Conservation (phyloP, 163 green algal genomes). For the Chloroidium sp. region DNA sequence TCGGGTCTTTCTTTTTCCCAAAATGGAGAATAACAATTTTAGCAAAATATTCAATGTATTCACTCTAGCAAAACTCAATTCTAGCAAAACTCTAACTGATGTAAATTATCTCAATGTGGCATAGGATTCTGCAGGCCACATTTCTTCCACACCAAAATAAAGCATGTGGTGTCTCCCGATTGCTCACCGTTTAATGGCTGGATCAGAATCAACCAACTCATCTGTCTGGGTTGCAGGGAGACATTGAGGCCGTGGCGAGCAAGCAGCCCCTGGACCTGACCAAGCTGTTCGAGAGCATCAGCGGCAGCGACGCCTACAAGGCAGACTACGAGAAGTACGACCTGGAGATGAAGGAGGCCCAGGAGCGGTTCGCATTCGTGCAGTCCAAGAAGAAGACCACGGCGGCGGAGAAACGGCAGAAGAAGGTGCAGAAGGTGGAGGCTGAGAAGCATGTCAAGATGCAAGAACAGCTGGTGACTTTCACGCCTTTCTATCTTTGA, state of each 20-base stretch:
- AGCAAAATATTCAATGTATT: too few species aligned
- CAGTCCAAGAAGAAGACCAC: constrained; percentile 53
- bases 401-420: constrained; percentile 69
- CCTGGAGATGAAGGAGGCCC: constrained; percentile 57
- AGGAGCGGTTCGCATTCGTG: constrained; percentile 37
- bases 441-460: constrained; percentile 75
- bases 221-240: constrained; percentile 54
- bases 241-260: constrained; percentile 92
- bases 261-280: constrained; percentile 77
- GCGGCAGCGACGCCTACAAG: constrained; percentile 59
- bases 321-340: constrained; percentile 32
- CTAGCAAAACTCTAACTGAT: too few species aligned
- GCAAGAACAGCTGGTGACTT: constrained; percentile 60
- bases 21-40: too few species aligned
- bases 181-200: too few species aligned
- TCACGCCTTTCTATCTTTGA: too few species aligned
- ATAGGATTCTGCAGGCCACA: too few species aligned
- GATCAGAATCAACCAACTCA: not conserved
- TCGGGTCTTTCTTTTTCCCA: too few species aligned
- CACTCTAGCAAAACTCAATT: too few species aligned
- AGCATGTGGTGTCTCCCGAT: too few species aligned
- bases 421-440: constrained; percentile 96
- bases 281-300: constrained; percentile 82
- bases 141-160: too few species aligned
- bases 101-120: too few species aligned